phyloP scores from a whole-genome alignment of 768 basidiomycete species.

The Leccinum disarticulatum region DNA sequence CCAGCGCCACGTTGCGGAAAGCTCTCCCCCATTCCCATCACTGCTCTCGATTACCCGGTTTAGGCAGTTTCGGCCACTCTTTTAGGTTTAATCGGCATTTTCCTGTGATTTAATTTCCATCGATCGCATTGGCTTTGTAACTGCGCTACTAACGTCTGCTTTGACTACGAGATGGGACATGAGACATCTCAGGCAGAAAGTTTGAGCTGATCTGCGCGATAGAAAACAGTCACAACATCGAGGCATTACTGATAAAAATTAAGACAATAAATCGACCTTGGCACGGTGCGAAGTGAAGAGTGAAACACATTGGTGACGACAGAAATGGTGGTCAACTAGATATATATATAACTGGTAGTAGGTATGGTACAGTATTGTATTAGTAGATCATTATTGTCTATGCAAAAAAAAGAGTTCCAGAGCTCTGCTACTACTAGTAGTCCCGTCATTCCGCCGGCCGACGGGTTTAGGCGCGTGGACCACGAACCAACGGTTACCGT shows the following conservation, averaged over 20 bases:
- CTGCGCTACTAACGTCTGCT: neutral
- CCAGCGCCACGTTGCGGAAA: neutral
- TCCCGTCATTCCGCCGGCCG: no score
- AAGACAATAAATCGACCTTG: no score
- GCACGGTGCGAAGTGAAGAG: neutral
- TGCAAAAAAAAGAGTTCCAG: no score
- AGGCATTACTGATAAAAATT: no score
- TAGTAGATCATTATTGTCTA: no score
- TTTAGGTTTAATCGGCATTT: neutral
- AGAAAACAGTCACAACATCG: neutral
- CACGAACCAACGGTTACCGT: no score
- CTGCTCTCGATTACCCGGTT: neutral
- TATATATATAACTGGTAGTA: neutral
- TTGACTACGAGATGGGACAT: neutral
- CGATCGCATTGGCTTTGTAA: neutral
- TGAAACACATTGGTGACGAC: neutral
- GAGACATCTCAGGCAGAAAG: neutral
- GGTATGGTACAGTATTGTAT: no score
- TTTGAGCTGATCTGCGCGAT: neutral
- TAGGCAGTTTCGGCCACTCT: neutral
- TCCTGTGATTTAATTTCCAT: neutral
- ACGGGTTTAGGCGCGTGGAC: no score
- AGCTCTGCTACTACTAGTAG: no score
- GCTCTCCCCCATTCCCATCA: neutral
- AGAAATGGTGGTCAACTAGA: neutral